Evolutionary conservation across 2,329 filamentous ascomycete genomes (phyloP).

Genomic region (Hypomyces perniciosus): DNA sequence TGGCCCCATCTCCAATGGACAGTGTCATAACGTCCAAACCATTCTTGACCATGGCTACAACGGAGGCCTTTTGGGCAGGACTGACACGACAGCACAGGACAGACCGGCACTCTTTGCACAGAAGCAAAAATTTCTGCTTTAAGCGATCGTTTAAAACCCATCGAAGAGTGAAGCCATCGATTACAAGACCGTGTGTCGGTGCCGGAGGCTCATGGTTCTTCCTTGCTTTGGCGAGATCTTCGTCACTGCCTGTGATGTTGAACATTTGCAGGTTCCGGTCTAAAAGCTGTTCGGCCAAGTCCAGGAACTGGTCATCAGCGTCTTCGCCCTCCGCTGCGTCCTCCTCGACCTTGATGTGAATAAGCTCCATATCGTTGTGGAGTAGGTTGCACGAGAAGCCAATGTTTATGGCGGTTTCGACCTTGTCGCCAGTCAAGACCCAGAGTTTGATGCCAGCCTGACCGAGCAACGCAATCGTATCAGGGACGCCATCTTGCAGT

Average conservation of each 20-base stretch:
- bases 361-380: slow-evolving; percentile 95
- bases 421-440: slow-evolving; percentile 97
- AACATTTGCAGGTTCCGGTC: slow-evolving; percentile 69
- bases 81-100: slow-evolving; percentile 97
- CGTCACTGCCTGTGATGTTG: slow-evolving; percentile 73
- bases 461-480: slow-evolving; percentile 85
- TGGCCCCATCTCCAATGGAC: slow-evolving; percentile 87
- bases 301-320: slow-evolving; percentile 45
- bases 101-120: slow-evolving; percentile 95
- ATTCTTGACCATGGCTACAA: slow-evolving; percentile 90
- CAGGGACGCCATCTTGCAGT: slow-evolving; percentile 92
- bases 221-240: slow-evolving; percentile 73
- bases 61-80: slow-evolving; percentile 93
- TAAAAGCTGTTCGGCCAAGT: slow-evolving; percentile 61
- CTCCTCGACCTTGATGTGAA: slow-evolving; percentile 80
- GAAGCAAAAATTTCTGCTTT: slow-evolving; percentile 85
- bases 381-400: slow-evolving; percentile 97
- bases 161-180: slow-evolving; percentile 90
- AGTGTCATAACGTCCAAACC: slow-evolving; percentile 95
- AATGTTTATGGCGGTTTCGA: slow-evolving; percentile 99
- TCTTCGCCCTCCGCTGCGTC: slow-evolving; percentile 48
- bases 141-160: slow-evolving; percentile 76
- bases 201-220: slow-evolving; percentile 80
- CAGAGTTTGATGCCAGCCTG: slow-evolving; percentile 96
- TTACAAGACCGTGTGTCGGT: slow-evolving; percentile 85